Evolutionary conservation across 2,329 filamentous ascomycete species (phyloP), one percentile per base, ranked within the genome.

Genomic region (Ophiosphaerella narmari): DNA sequence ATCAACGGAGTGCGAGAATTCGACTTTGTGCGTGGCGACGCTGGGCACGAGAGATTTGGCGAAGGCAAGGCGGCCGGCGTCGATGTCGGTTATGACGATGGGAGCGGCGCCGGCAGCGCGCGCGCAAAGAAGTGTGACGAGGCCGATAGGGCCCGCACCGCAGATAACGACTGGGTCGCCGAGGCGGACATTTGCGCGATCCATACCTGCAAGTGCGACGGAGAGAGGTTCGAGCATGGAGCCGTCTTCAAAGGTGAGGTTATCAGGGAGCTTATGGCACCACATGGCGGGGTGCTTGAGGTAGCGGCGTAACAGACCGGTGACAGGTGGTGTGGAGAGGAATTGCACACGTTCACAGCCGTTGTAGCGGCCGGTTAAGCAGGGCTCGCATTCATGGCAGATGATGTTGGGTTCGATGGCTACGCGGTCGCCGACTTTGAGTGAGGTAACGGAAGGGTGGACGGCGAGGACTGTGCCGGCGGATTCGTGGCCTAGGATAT

Each of bases 381-480:
- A 97, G 34, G 90, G 90, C 76, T 95, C 90, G 82, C 92, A 97
- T 67, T 84, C 83, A 74, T 88, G 85, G 82, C 93, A 97, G 74
- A 94, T 92, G 64, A 97, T 84, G 75, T 96, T 95, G 55, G 93
- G 93, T 78, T 97, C 93, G 69, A 97, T 84, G 49, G 93, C 93
- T 50, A 97, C 90, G 60, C 91, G 88, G 78, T 97, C 93, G 70
- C 93, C 93, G 35, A 89, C 81, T 70, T 91, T 86, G 71, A 97
- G 83, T 65, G 79, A 75, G 26, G 81, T 90, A 51, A 97, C 91
- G 24, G 88, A 90, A 35, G 90, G 84, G 75, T 93, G 89, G 45
- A 87, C 87, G 13, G 91, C 89, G 60, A 97, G 82, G 52, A 97
- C 76, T 35, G 80, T 86, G 57, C 92, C 93, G 4, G 91, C 88